phyloP scores from a whole-genome alignment of 129 eudicot genomes.

The Kitagawia praeruptora region DNA sequence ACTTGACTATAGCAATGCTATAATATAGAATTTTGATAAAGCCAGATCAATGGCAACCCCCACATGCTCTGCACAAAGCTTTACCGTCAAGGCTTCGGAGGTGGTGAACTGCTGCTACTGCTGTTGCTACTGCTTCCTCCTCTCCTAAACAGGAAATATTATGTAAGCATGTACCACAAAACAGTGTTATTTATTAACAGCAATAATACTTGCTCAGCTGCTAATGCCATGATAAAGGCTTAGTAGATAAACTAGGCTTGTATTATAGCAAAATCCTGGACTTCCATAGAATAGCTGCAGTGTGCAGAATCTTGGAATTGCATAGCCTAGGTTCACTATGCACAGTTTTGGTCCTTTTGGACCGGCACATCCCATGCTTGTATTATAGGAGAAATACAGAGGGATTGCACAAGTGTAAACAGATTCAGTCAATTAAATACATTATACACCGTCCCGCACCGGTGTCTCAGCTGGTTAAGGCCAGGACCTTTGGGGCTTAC shows the following conservation, averaged over 20 bases:
- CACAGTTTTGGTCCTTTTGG: slow-evolving; percentile 35
- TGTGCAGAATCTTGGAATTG: background rate
- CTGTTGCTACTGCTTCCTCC: slow-evolving; percentile 62
- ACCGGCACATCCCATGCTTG: background rate
- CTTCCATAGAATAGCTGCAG: background rate
- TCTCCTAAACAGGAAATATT: slow-evolving; percentile 29
- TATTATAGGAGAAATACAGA: background rate
- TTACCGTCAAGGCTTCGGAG: slow-evolving; percentile 45
- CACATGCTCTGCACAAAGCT: background rate
- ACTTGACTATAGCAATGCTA: background rate
- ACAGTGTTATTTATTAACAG: background rate
- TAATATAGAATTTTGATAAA: background rate
- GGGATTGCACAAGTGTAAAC: background rate
- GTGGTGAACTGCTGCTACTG: slow-evolving; percentile 68
- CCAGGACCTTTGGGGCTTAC: too few species aligned
- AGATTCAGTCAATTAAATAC: background rate
- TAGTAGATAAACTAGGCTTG: background rate
- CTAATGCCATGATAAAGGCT: background rate
- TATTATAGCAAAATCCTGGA: background rate
- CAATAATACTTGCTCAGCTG: slow-evolving; percentile 7
- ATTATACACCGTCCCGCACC: too few species aligned
- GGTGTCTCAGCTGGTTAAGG: too few species aligned
- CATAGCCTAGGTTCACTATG: background rate
- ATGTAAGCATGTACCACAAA: background rate
- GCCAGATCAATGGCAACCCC: background rate